These are phyloP conservation scores for Podosphaera aphanis DNA, from an alignment of 2,329 filamentous ascomycete genomes.

Conservation along the genomic window DNA sequence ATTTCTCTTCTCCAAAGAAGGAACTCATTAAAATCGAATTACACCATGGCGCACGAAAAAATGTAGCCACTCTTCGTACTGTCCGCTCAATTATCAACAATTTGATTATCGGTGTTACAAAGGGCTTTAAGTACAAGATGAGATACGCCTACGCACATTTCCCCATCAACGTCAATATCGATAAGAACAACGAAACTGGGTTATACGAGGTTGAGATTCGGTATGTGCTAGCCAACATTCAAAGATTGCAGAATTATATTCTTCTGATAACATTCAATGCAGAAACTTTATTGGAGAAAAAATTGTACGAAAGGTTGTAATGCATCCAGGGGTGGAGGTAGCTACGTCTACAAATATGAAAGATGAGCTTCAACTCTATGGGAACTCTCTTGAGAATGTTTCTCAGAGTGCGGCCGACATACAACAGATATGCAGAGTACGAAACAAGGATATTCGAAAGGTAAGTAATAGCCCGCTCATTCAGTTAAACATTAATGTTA, in stretches of 20 bases:
- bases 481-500: too few species aligned
- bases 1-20: slow-evolving; percentile 73
- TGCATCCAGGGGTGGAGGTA: slow-evolving; percentile 78
- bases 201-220: slow-evolving; percentile 88
- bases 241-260: too few species aligned
- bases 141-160: slow-evolving; percentile 99
- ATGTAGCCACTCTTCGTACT: slow-evolving; percentile 89
- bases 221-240: slow-evolving; percentile 26
- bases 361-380: slow-evolving; percentile 82
- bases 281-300: slow-evolving; percentile 99
- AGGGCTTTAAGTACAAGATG: slow-evolving; percentile 99
- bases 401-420: slow-evolving; percentile 98
- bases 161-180: slow-evolving; percentile 99
- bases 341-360: slow-evolving; percentile 79
- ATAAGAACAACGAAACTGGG: slow-evolving; percentile 83
- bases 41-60: slow-evolving; percentile 96
- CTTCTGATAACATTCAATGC: too few species aligned
- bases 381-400: slow-evolving; percentile 92
- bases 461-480: too few species aligned
- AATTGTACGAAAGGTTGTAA: slow-evolving; percentile 78
- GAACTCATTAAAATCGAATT: slow-evolving; percentile 87
- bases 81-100: slow-evolving; percentile 98
- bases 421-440: slow-evolving; percentile 97
- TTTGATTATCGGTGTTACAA: slow-evolving; percentile 93
- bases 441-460: slow-evolving; percentile 99